Conservation (phyloP, 2,329 filamentous ascomycete species). For the Talaromyces atroroseus region DNA sequence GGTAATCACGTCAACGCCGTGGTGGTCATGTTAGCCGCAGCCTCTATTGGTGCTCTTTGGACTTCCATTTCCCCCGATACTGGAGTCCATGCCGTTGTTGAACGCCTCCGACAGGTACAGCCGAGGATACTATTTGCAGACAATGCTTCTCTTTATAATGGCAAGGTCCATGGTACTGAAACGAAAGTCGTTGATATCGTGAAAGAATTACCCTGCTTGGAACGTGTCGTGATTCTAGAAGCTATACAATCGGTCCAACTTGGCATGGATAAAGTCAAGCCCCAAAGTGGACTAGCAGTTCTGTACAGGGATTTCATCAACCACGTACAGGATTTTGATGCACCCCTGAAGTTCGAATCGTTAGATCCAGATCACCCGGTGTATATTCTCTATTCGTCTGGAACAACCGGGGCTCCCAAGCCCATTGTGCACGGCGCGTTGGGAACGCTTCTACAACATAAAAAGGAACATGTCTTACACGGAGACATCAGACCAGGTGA, state of each 20-base stretch:
- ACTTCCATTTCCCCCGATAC: slow-evolving; percentile 90
- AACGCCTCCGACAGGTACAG: slow-evolving; percentile 77
- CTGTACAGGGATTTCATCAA: slow-evolving; percentile 44
- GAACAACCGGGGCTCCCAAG: slow-evolving; percentile 82
- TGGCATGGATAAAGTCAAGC: slow-evolving; percentile 29
- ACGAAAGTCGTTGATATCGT: slow-evolving; percentile 76
- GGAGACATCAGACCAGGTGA: slow-evolving; percentile 69
- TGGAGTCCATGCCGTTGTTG: slow-evolving; percentile 83
- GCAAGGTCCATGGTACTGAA: slow-evolving; percentile 75
- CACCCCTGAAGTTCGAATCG: slow-evolving; percentile 62
- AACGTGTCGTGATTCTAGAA: slow-evolving; percentile 68
- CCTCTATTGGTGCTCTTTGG: slow-evolving; percentile 83
- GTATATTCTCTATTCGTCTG: slow-evolving; percentile 89
- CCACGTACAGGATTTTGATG: slow-evolving; percentile 34
- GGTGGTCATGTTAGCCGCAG: slow-evolving; percentile 79
- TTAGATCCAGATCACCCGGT: slow-evolving; percentile 80
- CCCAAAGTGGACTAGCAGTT: slow-evolving; percentile 33
- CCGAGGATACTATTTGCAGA: slow-evolving; percentile 80
- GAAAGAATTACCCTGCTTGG: slow-evolving; percentile 59
- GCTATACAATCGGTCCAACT: slow-evolving; percentile 48
- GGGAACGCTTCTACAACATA: slow-evolving; percentile 89
- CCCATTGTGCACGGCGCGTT: slow-evolving; percentile 90
- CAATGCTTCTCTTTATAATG: slow-evolving; percentile 85
- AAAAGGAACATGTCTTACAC: slow-evolving; percentile 90
- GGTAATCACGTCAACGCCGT: slow-evolving; percentile 86